Conservation (phyloP, 768 basidiomycete genomes). For the Termitomyces eurrhizus region DNA sequence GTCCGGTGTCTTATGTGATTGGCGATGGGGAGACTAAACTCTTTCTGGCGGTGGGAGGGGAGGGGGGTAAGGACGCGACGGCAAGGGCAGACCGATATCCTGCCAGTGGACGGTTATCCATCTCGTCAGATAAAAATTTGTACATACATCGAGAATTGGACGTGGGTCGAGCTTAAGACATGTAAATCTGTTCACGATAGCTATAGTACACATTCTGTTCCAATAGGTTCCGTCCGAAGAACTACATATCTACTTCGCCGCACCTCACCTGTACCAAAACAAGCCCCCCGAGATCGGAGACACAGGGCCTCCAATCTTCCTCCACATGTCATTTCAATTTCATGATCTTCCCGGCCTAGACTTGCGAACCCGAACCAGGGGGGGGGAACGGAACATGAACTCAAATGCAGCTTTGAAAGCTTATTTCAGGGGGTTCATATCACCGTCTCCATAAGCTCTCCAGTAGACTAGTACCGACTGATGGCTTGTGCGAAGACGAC, state of each 20-base stretch:
- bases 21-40: background rate
- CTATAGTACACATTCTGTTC: background rate
- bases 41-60: background rate
- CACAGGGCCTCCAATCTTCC: background rate
- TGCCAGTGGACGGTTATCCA: too few relatives aligned
- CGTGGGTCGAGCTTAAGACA: too few relatives aligned
- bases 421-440: background rate
- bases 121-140: too few relatives aligned
- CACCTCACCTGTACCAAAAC: background rate
- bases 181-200: too few relatives aligned
- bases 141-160: too few relatives aligned
- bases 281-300: background rate
- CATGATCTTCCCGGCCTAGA: background rate
- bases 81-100: too few relatives aligned
- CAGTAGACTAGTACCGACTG: slow-evolving; percentile 12
- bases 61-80: too few relatives aligned
- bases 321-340: background rate
- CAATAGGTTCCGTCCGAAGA: background rate
- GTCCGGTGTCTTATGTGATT: background rate
- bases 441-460: slow-evolving; percentile 18
- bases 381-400: background rate
- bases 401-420: background rate
- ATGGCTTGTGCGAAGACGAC: slow-evolving; percentile 3
- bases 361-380: too few relatives aligned
- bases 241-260: background rate